Base-by-base conservation (phyloP, 2,329 filamentous ascomycete species). In the Samsoniella hepiali region DNA sequence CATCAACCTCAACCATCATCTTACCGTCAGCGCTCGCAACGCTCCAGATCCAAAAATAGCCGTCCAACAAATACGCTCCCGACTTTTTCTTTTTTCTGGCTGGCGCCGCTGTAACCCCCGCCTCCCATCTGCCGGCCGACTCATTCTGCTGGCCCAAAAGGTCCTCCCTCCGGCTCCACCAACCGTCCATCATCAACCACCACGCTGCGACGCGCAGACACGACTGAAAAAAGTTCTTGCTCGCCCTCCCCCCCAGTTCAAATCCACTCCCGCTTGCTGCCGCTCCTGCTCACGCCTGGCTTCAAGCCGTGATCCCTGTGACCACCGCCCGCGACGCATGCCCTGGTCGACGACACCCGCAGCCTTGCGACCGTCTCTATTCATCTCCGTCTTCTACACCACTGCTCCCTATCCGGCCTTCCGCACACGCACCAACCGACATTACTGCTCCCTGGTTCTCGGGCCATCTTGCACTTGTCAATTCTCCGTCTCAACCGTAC, bases 41-140 rank as follows among this genome's bases (percentile, higher is more conserved):
- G 13, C 42, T 47, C 47, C 22, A 13, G 5, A 27, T 32, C 58
- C 58, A 60, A 44, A 60, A 60, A 51, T 53, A 60, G 47, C 58
- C 1, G 2, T 15, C 15, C 22, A 22, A 5, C 3, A 42, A 60
- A 53, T 60, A 42, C 29, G 6, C 34, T 10, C 27, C 29, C 27
- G 17, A 27, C 22, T 32, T 60, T 45, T 42, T 50, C 22, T 51
- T 44, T 1, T 44, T 11, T 53, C 57, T 49, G 44, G 58, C 36
- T 53, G 44, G 49, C 47, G 34, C 10, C 44, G 34, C 34, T 60
- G 47, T 36, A 42, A 49, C 42, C 57, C 51, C 55, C 55, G 31
- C 31, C 53, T 36, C n/a, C 22, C 45, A 59, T 59, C 47, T 60
- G 58, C 58, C 58, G 58, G 58, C 10, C 58, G 58, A 61, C 58